A percentile compares a stretch with the other conserved stretches of the same genome.
These are phyloP conservation scores for Candida wancherniae DNA, from an alignment of 805 yeast genomes.

Conservation along the genomic window DNA sequence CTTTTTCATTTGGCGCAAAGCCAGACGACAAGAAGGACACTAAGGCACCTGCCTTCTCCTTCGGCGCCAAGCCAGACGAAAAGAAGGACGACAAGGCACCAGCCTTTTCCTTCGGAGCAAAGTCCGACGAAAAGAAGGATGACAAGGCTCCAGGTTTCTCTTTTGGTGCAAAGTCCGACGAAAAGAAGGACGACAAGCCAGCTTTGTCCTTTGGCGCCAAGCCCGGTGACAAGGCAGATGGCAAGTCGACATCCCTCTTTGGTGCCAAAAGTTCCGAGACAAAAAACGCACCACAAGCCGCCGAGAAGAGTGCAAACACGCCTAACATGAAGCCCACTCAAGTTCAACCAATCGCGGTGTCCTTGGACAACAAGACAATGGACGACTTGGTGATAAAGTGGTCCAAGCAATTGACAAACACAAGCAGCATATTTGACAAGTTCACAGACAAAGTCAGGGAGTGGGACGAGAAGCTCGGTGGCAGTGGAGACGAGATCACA, in stretches of 20 bases:
- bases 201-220: constrained; percentile 23
- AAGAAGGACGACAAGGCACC: constrained; percentile 9
- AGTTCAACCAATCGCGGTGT: constrained; percentile 62
- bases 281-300: constrained; percentile 1
- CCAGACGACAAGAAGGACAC: constrained; percentile 15
- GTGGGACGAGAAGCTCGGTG: constrained; percentile 84
- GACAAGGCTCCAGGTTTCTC: constrained; percentile 12
- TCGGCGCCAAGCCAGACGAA: constrained; percentile 22
- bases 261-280: constrained; percentile 19
- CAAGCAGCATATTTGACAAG: constrained; percentile 67
- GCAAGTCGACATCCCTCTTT: constrained; percentile 16
- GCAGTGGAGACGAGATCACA: constrained; percentile 80
- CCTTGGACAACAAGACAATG: constrained; percentile 84
- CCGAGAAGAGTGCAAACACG: constrained; percentile 17
- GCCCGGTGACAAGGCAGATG: constrained; percentile 21
- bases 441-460: constrained; percentile 70
- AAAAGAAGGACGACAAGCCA: constrained; percentile 11
- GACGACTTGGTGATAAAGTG: constrained; percentile 91
- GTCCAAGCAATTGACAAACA: constrained; percentile 77
- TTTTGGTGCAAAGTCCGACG: constrained; percentile 15
- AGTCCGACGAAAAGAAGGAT: constrained; percentile 11
- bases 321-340: constrained; percentile 45
- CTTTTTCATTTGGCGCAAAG: constrained; percentile 16
- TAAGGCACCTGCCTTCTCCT: constrained; percentile 13
- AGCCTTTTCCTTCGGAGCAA: constrained; percentile 20